Conservation (phyloP, 1,284 basidiomycete genomes). For the Cryptococcus sp. region DNA sequence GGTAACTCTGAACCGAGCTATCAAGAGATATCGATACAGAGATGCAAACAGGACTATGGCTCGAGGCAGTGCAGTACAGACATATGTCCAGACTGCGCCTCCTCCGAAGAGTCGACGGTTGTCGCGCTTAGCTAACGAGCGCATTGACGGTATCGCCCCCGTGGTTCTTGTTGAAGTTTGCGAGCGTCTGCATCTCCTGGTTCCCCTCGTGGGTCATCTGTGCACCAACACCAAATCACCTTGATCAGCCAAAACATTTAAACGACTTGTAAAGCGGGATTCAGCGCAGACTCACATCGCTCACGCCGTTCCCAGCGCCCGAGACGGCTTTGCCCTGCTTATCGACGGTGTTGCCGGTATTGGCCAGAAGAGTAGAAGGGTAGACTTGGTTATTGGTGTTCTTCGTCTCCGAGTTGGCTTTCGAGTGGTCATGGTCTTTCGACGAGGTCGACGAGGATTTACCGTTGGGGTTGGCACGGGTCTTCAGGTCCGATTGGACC, state of each 20-base stretch:
- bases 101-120: background rate
- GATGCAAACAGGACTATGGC: too few relatives aligned
- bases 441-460: background rate
- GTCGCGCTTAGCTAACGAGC: constrained; percentile 5
- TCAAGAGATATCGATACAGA: too few relatives aligned
- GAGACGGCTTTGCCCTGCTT: constrained; percentile 13
- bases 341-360: constrained; percentile 6
- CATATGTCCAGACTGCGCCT: background rate
- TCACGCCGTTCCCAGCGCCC: constrained; percentile 8
- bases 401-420: constrained; percentile 11
- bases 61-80: too few relatives aligned
- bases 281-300: constrained; percentile 5
- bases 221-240: background rate
- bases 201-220: constrained; percentile 14
- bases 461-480: too few relatives aligned
- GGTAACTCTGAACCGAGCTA: too few relatives aligned
- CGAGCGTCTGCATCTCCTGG: constrained; percentile 1
- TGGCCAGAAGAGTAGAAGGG: constrained; percentile 3
- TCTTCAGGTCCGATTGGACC: too few relatives aligned
- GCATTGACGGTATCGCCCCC: constrained; percentile 10
- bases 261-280: background rate
- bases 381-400: constrained; percentile 6
- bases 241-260: background rate
- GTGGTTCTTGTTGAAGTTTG: constrained; percentile 8
- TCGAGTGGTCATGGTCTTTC: constrained; percentile 10